phyloP scores from a whole-genome alignment of 140 eudicot genomes.

The Senecio squalidus region DNA sequence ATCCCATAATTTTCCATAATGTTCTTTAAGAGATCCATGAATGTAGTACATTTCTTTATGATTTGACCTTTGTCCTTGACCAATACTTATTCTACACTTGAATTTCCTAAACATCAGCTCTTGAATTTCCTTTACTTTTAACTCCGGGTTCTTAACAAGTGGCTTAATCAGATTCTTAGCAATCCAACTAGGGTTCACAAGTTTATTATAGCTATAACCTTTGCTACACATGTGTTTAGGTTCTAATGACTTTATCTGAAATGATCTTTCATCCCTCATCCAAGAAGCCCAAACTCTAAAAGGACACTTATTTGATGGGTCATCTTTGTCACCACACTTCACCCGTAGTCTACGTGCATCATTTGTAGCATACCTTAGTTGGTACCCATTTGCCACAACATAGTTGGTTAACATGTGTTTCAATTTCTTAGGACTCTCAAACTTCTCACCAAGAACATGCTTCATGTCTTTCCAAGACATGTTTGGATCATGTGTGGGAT shows the following conservation, averaged over 20 bases:
- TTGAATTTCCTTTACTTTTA: background rate
- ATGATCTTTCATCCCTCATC: background rate
- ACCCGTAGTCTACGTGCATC: background rate
- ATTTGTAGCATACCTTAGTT: background rate
- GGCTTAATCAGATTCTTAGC: background rate
- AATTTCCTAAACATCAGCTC: background rate
- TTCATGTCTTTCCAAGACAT: background rate
- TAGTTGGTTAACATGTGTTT: too few species aligned
- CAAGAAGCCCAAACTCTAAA: background rate
- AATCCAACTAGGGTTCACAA: background rate
- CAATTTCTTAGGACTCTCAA: background rate
- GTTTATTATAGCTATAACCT: background rate
- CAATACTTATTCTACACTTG: background rate
- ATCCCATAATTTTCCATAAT: background rate
- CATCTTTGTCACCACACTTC: background rate
- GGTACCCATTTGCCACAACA: background rate
- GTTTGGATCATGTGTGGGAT: background rate
- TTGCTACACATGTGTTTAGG: background rate
- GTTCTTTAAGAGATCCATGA: background rate
- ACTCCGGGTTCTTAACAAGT: background rate
- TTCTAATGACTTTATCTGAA: background rate
- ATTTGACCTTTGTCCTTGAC: background rate
- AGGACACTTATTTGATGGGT: background rate
- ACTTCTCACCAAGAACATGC: background rate
- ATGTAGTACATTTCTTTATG: background rate